Evolutionary conservation across 805 yeast genomes (phyloP).

Genomic region (Candida gorgasii): DNA sequence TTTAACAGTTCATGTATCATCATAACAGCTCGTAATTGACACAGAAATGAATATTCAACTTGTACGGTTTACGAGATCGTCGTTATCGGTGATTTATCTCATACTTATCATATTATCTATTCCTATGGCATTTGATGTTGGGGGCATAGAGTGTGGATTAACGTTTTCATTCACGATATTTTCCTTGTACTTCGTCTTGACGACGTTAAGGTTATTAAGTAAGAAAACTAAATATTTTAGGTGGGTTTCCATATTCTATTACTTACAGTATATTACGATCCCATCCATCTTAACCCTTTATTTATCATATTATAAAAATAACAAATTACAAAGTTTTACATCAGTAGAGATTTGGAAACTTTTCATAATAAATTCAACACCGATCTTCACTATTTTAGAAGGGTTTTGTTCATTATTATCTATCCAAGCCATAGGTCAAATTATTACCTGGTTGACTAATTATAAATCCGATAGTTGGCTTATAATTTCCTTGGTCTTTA

Average conservation of each 20-base stretch:
- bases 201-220: constrained; percentile 66
- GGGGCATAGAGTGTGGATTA: constrained; percentile 88
- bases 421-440: constrained; percentile 91
- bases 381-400: constrained; percentile 84
- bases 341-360: constrained; percentile 67
- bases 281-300: constrained; percentile 79
- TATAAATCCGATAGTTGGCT: constrained; percentile 76
- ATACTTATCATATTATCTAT: constrained; percentile 74
- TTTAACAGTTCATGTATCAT: neutral
- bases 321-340: constrained; percentile 11
- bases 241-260: constrained; percentile 57
- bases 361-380: constrained; percentile 76
- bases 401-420: constrained; percentile 90
- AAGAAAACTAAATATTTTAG: constrained; percentile 42
- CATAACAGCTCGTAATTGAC: too few relatives aligned
- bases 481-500: constrained; percentile 65
- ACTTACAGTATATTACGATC: constrained; percentile 76
- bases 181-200: constrained; percentile 62
- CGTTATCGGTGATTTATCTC: constrained; percentile 59
- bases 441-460: constrained; percentile 65
- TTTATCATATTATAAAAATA: constrained; percentile 48
- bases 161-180: constrained; percentile 71
- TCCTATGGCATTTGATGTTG: constrained; percentile 91
- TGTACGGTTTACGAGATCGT: constrained; percentile 13
- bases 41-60: constrained; percentile 10